Percentiles rank a stretch among this genome's conserved stretches.
phyloP scores from a whole-genome alignment of 176 grass and related monocot genomes.

The Avena atlantica region DNA sequence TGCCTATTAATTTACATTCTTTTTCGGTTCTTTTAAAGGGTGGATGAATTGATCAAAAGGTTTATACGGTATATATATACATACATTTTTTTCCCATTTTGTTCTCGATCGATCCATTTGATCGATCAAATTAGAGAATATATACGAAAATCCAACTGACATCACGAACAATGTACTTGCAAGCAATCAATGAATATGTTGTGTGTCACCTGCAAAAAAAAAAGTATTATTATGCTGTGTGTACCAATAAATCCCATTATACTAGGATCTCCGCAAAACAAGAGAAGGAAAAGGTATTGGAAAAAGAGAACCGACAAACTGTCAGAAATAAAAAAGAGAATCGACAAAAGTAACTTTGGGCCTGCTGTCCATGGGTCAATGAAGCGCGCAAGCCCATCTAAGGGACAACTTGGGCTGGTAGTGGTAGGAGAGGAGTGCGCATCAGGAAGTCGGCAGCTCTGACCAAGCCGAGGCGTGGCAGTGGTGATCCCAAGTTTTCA shows the following conservation, averaged over 20 bases:
- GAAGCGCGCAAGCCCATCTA: not conserved
- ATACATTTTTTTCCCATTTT: not conserved
- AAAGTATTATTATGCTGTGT: too few species aligned
- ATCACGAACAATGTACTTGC: not conserved
- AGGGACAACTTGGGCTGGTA: not conserved
- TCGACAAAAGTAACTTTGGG: not conserved
- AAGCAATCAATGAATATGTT: not conserved
- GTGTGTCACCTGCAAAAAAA: not conserved
- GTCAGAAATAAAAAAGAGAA: too few species aligned
- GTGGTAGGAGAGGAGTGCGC: not conserved
- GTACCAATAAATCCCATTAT: too few species aligned
- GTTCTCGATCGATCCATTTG: not conserved
- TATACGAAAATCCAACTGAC: not conserved
- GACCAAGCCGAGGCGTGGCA: not conserved
- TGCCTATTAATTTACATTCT: not conserved
- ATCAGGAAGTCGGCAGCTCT: not conserved
- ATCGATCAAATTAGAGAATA: not conserved
- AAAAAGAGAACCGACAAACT: too few species aligned
- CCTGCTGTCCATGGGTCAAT: not conserved
- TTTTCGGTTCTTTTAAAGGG: not conserved
- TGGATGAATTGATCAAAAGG: conserved; percentile 2
- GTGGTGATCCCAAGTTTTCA: too few species aligned
- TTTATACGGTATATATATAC: conserved; percentile 10
- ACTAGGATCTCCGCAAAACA: too few species aligned
- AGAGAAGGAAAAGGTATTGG: too few species aligned